phyloP scores from a whole-genome alignment of 768 basidiomycete species.

The Suillus clintonianus region DNA sequence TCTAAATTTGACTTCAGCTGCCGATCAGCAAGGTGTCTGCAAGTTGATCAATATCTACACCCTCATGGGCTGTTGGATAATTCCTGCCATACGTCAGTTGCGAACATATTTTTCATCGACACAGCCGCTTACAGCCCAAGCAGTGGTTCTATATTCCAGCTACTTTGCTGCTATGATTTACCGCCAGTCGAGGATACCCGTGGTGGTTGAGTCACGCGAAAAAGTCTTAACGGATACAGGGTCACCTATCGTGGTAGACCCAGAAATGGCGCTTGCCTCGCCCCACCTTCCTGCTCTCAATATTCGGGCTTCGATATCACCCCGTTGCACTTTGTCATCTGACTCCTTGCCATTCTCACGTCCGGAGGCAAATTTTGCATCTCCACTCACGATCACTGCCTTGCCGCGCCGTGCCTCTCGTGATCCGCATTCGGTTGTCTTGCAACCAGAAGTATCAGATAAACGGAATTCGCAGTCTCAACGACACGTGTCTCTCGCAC shows the following conservation, averaged over 20 bases:
- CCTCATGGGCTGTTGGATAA: slow-evolving; percentile 53
- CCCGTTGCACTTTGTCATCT: background rate
- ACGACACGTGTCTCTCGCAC: background rate
- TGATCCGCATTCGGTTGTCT: background rate
- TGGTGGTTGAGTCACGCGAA: slow-evolving; percentile 15
- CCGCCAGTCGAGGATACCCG: slow-evolving; percentile 32
- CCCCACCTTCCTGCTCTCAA: background rate
- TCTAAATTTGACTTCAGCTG: slow-evolving; percentile 26
- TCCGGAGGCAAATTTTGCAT: background rate
- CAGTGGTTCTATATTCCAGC: slow-evolving; percentile 47
- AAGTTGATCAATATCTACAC: slow-evolving; percentile 49
- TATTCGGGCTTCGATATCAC: background rate
- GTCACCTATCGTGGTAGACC: slow-evolving; percentile 20
- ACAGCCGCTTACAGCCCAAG: background rate
- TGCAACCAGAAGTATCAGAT: background rate
- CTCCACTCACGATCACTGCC: background rate
- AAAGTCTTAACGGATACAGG: background rate
- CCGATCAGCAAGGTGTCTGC: slow-evolving; percentile 47
- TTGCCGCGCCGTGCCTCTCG: background rate
- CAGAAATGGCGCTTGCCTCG: slow-evolving; percentile 15
- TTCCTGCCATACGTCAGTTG: slow-evolving; percentile 51
- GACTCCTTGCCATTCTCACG: background rate
- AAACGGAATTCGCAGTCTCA: background rate
- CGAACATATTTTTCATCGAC: slow-evolving; percentile 7
- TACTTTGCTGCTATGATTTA: slow-evolving; percentile 42